Percentiles rank a stretch among this genome's conserved stretches.
Conservation (phyloP, 257 asterid species). For the Plantago elongata region DNA sequence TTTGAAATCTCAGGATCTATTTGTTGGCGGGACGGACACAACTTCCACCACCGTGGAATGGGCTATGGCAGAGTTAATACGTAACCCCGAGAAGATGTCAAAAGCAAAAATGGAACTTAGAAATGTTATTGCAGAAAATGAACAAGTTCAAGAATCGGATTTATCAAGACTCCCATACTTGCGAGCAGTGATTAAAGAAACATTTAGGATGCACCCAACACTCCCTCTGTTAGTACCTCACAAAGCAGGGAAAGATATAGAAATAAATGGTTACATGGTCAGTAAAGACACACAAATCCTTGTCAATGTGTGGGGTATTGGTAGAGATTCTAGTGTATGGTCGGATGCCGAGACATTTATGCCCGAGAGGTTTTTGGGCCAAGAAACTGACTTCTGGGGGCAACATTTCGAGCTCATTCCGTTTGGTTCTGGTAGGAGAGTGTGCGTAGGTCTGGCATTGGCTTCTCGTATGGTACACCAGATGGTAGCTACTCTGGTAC, state of each 20-base stretch:
- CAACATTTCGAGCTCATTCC: conserved; percentile 1
- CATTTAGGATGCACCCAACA: background rate
- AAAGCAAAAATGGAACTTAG: background rate
- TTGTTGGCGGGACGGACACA: background rate
- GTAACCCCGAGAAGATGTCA: background rate
- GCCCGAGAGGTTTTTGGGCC: background rate
- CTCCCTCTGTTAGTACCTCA: background rate
- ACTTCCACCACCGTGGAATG: background rate
- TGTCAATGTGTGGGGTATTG: background rate
- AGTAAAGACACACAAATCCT: background rate
- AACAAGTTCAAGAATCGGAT: background rate
- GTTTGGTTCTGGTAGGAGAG: background rate
- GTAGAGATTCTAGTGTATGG: background rate
- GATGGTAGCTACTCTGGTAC: background rate
- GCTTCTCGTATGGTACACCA: background rate
- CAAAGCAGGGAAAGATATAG: background rate
- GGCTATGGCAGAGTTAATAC: background rate
- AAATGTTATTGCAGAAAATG: background rate
- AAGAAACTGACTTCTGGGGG: background rate
- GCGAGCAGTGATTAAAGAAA: background rate
- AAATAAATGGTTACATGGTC: conserved; percentile 4
- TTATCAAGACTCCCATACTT: background rate
- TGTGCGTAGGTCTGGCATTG: background rate
- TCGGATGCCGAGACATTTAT: background rate
- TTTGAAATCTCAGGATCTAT: background rate